Conservation (phyloP, 2,329 filamentous ascomycete species). For the Sclerotinia subarctica region DNA sequence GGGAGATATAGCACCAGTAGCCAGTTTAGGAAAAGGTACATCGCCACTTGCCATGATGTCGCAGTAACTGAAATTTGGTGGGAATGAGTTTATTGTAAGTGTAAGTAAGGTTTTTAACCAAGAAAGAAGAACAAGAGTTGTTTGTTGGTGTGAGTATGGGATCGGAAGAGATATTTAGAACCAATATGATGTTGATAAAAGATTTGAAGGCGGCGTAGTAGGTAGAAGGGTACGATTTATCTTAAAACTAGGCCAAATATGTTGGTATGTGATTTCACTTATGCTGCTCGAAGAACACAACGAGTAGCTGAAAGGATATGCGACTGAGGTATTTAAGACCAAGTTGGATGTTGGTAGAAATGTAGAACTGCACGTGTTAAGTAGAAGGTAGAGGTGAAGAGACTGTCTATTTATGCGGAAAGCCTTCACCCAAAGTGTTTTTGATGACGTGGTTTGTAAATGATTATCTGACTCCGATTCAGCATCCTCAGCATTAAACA, state of each 20-base stretch:
- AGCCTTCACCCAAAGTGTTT: background rate
- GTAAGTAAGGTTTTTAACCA: background rate
- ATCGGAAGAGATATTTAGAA: background rate
- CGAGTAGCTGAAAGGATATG: too few species aligned
- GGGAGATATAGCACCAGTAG: background rate
- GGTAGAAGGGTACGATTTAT: background rate
- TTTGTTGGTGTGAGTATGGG: background rate
- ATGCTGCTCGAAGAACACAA: too few species aligned
- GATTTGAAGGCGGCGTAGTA: background rate
- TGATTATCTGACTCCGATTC: background rate
- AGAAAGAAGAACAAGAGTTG: background rate
- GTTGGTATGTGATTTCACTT: background rate
- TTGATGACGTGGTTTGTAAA: background rate
- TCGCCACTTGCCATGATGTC: background rate
- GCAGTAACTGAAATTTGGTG: background rate
- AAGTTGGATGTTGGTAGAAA: too few species aligned
- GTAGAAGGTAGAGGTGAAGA: too few species aligned
- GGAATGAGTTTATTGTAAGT: too few species aligned
- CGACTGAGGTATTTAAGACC: too few species aligned
- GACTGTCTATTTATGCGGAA: background rate
- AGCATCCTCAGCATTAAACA: background rate
- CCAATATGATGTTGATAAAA: background rate
- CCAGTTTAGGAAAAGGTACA: background rate
- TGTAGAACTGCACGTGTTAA: too few species aligned
- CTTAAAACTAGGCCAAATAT: background rate